These are phyloP conservation scores for Penicillium manginii DNA, from an alignment of 495 filamentous ascomycete species.

Conservation along the genomic window DNA sequence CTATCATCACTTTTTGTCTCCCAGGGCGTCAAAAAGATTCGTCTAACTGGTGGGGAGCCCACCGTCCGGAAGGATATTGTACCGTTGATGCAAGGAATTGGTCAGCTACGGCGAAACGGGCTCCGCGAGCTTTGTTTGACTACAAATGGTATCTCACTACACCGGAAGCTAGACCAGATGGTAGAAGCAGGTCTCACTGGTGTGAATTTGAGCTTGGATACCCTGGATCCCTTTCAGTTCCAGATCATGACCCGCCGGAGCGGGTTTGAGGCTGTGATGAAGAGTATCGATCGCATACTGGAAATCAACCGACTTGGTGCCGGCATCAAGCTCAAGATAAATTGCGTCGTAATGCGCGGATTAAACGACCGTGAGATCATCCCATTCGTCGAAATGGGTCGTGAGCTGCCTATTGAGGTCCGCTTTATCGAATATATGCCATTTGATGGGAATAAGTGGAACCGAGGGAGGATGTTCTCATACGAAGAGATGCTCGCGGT, in stretches of 20 bases:
- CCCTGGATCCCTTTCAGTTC: conserved; percentile 91
- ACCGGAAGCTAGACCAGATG: conserved; percentile 90
- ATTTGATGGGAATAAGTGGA: conserved; percentile 98
- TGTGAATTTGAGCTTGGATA: conserved; percentile 91
- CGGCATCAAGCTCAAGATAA: conserved; percentile 89
- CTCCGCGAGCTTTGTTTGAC: conserved; percentile 89
- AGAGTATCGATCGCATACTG: conserved; percentile 82
- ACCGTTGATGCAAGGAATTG: conserved; percentile 87
- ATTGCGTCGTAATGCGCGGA: conserved; percentile 93
- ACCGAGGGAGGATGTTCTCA: conserved; percentile 82
- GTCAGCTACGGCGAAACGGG: conserved; percentile 67
- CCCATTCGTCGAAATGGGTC: conserved; percentile 87
- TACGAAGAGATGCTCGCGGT: conserved; percentile 86
- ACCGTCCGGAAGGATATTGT: conserved; percentile 93
- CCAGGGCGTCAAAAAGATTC: conserved; percentile 94
- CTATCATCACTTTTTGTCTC: conserved; percentile 88
- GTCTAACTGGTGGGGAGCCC: conserved; percentile 92
- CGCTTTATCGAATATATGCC: conserved; percentile 99
- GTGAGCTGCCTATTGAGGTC: conserved; percentile 85
- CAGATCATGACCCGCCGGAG: conserved; percentile 92
- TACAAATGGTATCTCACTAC: conserved; percentile 87
- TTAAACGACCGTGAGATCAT: conserved; percentile 90
- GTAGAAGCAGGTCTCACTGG: conserved; percentile 91
- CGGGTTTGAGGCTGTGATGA: conserved; percentile 87
- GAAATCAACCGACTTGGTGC: conserved; percentile 86